A percentile compares a stretch with the other conserved stretches of the same genome.
phyloP scores from a whole-genome alignment of 345 rosid genomes.

The Adansonia digitata region DNA sequence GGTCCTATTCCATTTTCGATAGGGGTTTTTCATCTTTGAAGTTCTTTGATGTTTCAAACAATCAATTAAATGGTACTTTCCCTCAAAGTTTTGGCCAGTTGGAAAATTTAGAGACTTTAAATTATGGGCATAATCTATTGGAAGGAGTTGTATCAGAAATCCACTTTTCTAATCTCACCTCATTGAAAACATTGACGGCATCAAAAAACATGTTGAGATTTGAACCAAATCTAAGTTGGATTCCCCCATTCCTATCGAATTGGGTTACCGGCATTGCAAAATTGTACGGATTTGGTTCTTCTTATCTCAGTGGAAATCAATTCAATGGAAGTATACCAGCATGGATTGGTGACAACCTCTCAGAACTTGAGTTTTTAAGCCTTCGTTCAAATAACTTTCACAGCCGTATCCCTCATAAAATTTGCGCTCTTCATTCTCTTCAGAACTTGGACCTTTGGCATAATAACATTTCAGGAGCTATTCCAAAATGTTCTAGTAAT shows the following conservation, averaged over 20 bases:
- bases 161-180: not conserved
- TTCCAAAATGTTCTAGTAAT: slow-evolving; percentile 20
- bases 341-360: slow-evolving; percentile 8
- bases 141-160: not conserved
- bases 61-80: not conserved
- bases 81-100: not conserved
- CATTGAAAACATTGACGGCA: not conserved
- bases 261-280: not conserved
- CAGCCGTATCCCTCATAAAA: not conserved
- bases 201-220: not conserved
- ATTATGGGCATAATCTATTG: not conserved
- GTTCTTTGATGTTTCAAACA: not conserved
- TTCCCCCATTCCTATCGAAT: not conserved
- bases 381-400: slow-evolving; percentile 15
- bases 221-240: not conserved
- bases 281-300: not conserved
- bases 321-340: not conserved
- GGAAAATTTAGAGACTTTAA: not conserved
- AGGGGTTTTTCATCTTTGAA: slow-evolving; percentile 11
- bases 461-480: slow-evolving; percentile 14
- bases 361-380: not conserved
- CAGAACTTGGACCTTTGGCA: slow-evolving; percentile 17
- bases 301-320: slow-evolving; percentile 5
- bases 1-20: slow-evolving; percentile 11
- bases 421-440: slow-evolving; percentile 7